Percentiles rank a stretch among this genome's conserved stretches.
These are phyloP conservation scores for Sorghum bicolor DNA, from an alignment of 176 grass and related monocot genomes.

Conservation along the genomic window DNA sequence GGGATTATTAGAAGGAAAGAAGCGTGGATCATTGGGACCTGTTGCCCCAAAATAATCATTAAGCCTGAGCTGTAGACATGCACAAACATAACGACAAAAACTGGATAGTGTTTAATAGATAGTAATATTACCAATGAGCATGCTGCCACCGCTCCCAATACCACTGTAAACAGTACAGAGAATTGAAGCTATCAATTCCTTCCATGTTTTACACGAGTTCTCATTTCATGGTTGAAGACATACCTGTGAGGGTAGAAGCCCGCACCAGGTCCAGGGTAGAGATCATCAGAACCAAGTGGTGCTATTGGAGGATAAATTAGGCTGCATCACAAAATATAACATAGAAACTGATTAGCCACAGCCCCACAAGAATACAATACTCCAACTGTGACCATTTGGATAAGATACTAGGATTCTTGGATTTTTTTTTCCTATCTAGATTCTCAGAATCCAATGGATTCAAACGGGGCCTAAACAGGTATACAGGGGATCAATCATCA, in stretches of 20 bases:
- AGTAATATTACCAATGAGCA: conserved; percentile 77
- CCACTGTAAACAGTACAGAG: conserved; percentile 49
- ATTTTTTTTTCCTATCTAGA: not conserved
- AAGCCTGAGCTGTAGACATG: not conserved
- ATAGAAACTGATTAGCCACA: conserved; percentile 11
- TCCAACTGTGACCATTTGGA: not conserved
- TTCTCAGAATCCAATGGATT: not conserved
- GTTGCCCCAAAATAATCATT: conserved; percentile 16
- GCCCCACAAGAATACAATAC: not conserved
- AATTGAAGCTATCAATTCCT: not conserved
- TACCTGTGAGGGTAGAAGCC: conserved; percentile 84
- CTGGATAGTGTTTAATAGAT: not conserved
- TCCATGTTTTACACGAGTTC: not conserved
- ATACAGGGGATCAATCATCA: not conserved
- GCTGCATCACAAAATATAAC: conserved; percentile 30
- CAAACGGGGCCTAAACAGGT: not conserved
- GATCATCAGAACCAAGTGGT: conserved; percentile 64
- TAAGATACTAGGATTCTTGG: not conserved
- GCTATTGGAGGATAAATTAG: conserved; percentile 65
- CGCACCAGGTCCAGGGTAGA: conserved; percentile 64
- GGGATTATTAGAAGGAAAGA: conserved; percentile 70
- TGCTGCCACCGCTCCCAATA: conserved; percentile 51
- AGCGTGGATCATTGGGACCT: conserved; percentile 82
- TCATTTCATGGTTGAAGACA: conserved; percentile 21
- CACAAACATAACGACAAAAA: conserved; percentile 1